Percentiles rank a stretch among this genome's conserved stretches.
Evolutionary conservation across 1,139 yeast genomes (phyloP).

Genomic region (Yamadazyma oceani): DNA sequence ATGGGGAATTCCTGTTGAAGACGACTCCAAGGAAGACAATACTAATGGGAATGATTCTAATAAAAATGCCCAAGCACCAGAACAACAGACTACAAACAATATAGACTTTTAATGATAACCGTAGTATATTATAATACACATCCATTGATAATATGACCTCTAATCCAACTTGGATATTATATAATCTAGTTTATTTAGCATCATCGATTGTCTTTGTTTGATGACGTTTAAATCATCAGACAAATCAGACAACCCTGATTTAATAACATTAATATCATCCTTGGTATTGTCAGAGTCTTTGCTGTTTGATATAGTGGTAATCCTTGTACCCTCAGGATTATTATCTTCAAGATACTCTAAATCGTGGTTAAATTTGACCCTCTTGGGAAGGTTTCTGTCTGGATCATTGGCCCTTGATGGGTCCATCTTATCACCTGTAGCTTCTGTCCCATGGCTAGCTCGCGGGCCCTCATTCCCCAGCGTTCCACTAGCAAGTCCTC

Average conservation of each 20-base stretch:
- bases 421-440: too few relatives aligned
- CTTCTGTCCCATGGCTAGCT: too few relatives aligned
- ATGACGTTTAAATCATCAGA: slow-evolving; percentile 9
- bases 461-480: too few relatives aligned
- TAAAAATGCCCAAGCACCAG: slow-evolving; percentile 14
- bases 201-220: slow-evolving; percentile 15
- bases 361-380: slow-evolving; percentile 17
- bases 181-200: slow-evolving; percentile 16
- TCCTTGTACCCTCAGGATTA: too few relatives aligned
- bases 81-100: slow-evolving; percentile 33
- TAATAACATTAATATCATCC: background rate
- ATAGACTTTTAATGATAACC: slow-evolving; percentile 30
- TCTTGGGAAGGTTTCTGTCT: slow-evolving; percentile 13
- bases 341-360: slow-evolving; percentile 13
- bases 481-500: slow-evolving; percentile 3
- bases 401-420: background rate
- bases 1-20: slow-evolving; percentile 96
- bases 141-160: background rate
- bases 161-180: slow-evolving; percentile 7
- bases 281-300: too few relatives aligned
- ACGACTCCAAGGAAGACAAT: slow-evolving; percentile 58
- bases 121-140: background rate
- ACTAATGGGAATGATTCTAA: background rate
- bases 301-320: too few relatives aligned
- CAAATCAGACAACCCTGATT: slow-evolving; percentile 2